These are phyloP conservation scores for Colletotrichum sansevieriae DNA, from an alignment of 2,329 filamentous ascomycete genomes.

Conservation along the genomic window DNA sequence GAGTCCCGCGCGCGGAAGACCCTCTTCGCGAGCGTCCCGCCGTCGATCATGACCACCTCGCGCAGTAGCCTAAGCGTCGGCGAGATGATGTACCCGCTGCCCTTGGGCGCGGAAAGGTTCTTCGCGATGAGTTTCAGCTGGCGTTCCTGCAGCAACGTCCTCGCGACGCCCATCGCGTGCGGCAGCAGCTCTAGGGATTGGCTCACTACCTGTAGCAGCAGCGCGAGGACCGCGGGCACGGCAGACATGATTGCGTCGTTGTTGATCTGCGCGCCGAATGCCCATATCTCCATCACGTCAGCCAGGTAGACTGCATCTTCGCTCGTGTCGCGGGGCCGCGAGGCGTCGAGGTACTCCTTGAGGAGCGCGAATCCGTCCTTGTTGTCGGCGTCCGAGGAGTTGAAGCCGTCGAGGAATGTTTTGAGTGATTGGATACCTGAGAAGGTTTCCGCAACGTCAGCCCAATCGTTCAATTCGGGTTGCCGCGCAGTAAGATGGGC, in stretches of 20 bases:
- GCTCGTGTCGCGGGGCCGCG: constrained; percentile 60
- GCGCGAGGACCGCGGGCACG: constrained; percentile 82
- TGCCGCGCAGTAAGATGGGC: not conserved
- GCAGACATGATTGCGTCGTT: constrained; percentile 86
- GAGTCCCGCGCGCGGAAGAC: constrained; percentile 83
- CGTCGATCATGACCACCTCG: constrained; percentile 88
- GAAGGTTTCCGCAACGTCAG: not conserved
- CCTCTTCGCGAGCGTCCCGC: constrained; percentile 81
- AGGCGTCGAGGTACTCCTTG: constrained; percentile 74
- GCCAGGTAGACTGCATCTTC: constrained; percentile 73
- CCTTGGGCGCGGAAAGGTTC: constrained; percentile 82
- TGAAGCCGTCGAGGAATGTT: constrained; percentile 75
- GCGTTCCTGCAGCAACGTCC: constrained; percentile 82
- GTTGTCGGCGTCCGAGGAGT: constrained; percentile 63
- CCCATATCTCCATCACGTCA: constrained; percentile 91
- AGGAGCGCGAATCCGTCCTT: constrained; percentile 70
- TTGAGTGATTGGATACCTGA: constrained; percentile 78
- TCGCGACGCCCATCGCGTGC: constrained; percentile 82
- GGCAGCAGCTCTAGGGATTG: constrained; percentile 79
- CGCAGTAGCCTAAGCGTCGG: constrained; percentile 88
- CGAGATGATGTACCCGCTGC: constrained; percentile 89
- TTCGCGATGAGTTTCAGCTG: constrained; percentile 85
- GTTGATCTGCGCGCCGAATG: constrained; percentile 82
- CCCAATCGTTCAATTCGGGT: not conserved
- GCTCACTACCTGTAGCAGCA: constrained; percentile 84